These are phyloP conservation scores for Lachnellula cervina DNA, from an alignment of 2,329 filamentous ascomycete species.

Conservation along the genomic window DNA sequence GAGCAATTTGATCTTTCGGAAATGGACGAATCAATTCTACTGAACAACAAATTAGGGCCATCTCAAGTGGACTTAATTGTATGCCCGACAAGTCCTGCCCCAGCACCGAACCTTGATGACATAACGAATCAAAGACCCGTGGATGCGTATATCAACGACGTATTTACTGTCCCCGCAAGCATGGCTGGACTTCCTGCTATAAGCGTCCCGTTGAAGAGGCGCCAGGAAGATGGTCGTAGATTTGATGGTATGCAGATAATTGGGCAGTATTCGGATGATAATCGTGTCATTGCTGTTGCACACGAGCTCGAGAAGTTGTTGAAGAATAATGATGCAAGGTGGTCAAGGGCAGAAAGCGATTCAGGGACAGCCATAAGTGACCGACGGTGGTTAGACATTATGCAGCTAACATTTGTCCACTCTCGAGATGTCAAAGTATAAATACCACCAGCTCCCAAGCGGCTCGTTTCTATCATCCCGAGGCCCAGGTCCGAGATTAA, in stretches of 20 bases:
- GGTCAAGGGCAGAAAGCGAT: background rate
- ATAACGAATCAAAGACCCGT: constrained; percentile 52
- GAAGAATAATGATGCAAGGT: background rate
- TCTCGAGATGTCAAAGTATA: too few species aligned
- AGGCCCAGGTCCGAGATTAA: too few species aligned
- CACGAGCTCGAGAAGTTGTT: constrained; percentile 26
- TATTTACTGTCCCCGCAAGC: constrained; percentile 93
- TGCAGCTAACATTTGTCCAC: too few species aligned
- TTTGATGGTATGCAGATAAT: constrained; percentile 67
- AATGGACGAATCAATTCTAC: constrained; percentile 47
- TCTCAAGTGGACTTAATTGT: constrained; percentile 77
- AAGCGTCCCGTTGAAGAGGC: constrained; percentile 62
- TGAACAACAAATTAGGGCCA: constrained; percentile 53
- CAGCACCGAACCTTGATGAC: constrained; percentile 60
- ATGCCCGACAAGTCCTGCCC: constrained; percentile 78
- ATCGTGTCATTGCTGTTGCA: constrained; percentile 55
- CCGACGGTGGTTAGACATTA: too few species aligned
- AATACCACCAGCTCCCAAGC: too few species aligned
- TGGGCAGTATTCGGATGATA: constrained; percentile 77
- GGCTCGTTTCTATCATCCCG: too few species aligned
- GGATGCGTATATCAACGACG: constrained; percentile 86
- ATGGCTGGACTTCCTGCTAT: constrained; percentile 85
- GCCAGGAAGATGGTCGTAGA: constrained; percentile 26
- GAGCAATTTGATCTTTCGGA: constrained; percentile 54
- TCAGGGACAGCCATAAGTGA: background rate